These are phyloP conservation scores for Ceratobasidium sp. DNA, from an alignment of 1,284 basidiomycete species.

Conservation along the genomic window DNA sequence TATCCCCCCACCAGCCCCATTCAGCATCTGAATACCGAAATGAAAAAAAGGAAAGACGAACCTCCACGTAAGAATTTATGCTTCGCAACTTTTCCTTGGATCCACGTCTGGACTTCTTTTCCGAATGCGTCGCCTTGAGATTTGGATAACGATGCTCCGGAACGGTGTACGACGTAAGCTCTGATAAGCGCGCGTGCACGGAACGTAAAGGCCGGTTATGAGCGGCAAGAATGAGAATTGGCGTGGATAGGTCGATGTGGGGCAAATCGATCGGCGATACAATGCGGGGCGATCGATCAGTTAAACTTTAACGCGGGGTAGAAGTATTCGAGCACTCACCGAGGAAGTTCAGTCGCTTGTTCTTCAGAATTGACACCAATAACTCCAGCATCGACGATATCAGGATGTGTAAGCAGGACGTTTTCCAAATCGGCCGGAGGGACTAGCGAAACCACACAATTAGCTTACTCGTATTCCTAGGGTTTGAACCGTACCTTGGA, in stretches of 20 bases:
- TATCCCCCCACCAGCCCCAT: background rate
- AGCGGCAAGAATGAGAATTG: background rate
- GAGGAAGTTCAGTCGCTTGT: slow-evolving; percentile 80
- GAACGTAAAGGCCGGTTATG: background rate
- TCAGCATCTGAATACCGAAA: background rate
- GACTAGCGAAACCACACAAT: slow-evolving; percentile 59
- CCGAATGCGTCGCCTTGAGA: slow-evolving; percentile 55
- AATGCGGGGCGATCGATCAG: background rate
- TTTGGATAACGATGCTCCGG: slow-evolving; percentile 43
- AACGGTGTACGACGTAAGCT: slow-evolving; percentile 72
- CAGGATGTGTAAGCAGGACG: slow-evolving; percentile 74
- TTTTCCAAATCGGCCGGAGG: slow-evolving; percentile 85
- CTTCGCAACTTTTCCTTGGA: slow-evolving; percentile 66
- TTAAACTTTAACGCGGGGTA: background rate
- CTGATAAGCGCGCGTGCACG: slow-evolving; percentile 52
- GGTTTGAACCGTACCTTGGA: slow-evolving; percentile 61
- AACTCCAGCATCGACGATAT: slow-evolving; percentile 76
- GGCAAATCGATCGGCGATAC: background rate
- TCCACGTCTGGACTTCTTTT: slow-evolving; percentile 68
- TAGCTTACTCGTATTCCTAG: background rate
- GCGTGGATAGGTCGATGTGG: background rate
- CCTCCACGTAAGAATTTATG: slow-evolving; percentile 74
- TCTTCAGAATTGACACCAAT: slow-evolving; percentile 70
- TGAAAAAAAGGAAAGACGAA: slow-evolving; percentile 3
- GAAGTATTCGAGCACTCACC: slow-evolving; percentile 54